phyloP scores from a whole-genome alignment of 306 rosid species.

The Prunus mume region DNA sequence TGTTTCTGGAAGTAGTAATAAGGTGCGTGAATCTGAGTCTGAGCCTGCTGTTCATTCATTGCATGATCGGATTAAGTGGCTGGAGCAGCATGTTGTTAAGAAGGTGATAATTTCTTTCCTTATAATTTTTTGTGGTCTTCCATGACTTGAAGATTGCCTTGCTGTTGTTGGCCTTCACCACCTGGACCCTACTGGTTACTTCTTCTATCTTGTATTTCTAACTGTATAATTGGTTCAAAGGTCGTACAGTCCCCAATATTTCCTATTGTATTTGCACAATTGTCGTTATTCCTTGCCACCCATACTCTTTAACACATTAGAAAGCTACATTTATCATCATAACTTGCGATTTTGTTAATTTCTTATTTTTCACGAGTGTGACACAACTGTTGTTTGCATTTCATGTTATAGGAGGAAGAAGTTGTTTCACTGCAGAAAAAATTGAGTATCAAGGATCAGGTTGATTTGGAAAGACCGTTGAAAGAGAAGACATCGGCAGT shows the following conservation, averaged over 20 bases:
- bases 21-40: conserved; percentile 53
- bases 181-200: neutral
- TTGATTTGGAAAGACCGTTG: conserved; percentile 45
- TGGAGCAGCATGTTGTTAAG: conserved; percentile 56
- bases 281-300: neutral
- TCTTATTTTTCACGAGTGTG: neutral
- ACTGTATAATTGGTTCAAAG: neutral
- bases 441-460: conserved; percentile 48
- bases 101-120: conserved; percentile 39
- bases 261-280: neutral
- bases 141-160: neutral
- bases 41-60: conserved; percentile 41
- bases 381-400: conserved; percentile 24
- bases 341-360: neutral
- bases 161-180: neutral
- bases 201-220: neutral
- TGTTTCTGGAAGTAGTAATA: conserved; percentile 51
- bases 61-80: conserved; percentile 53
- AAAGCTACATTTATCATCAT: neutral
- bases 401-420: conserved; percentile 57
- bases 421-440: conserved; percentile 49
- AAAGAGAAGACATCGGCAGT: conserved; percentile 57
- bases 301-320: neutral
- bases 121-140: neutral
- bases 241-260: neutral